Base-by-base conservation (phyloP, 352 stramenopile species). In the Phytopythium aichiense region DNA sequence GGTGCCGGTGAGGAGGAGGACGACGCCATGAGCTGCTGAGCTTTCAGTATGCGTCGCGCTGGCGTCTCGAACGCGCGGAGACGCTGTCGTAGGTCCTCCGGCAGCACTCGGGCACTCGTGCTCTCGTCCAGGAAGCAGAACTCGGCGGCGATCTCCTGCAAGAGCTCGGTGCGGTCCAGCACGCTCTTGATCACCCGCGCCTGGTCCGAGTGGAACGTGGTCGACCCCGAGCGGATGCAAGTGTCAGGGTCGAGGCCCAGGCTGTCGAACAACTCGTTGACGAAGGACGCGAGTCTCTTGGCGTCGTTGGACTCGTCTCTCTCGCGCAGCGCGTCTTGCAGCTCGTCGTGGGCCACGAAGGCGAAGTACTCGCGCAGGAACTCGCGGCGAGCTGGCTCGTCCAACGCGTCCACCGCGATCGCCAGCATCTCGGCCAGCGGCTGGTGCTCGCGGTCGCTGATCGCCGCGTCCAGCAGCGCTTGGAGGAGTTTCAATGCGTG, bases 351-450 rank as follows among this genome's bases (percentile, higher is more conserved):
- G 0, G 66, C 67, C 15, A 91, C 66, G 31, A 84, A 72, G 28
- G 77, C 69, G n/a, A 89, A 83, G 38, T 82, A 91, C 48, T 91
- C 77, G 25, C 68, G 69, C 28, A 89, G 61, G 33, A 91, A 91
- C 12, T 53, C 16, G 12, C 72, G 64, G 43, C 77, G 64, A 20
- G 87, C 68, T 33, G 68, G 69, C 25, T 76, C 70, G 4, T 69
- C 58, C 43, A 89, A 70, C 22, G 79, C 50, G 15, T 87, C 79
- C 18, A 86, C 72, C 4, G 62, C 77, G 6, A 67, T 57, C 0
- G 81, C 81, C 25, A 81, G 68, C 52, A 67, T 55, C 37, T 87
- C 77, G 0, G 68, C 69, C 0, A 89, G 57, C 16, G 69, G 61
- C 0, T 76, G 67, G 20, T 88, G 63, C 2, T 74, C 58, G 9